A percentile compares a stretch with the other conserved stretches of the same genome.
Evolutionary conservation across 2,329 filamentous ascomycete species (phyloP).

Genomic region (Trichoderma sp.): DNA sequence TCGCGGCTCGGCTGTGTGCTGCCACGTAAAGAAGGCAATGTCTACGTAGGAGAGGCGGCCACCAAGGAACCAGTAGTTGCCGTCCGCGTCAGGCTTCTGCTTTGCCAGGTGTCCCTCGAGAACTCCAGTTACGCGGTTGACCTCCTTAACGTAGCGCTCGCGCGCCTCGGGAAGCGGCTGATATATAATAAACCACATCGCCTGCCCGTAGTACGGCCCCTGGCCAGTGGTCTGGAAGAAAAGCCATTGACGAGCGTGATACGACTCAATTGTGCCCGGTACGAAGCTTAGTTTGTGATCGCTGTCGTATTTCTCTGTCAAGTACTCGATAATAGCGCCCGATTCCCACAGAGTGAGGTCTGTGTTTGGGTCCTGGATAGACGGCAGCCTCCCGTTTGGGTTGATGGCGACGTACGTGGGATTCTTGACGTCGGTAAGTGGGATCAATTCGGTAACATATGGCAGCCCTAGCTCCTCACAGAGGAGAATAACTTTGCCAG

Average conservation of each 20-base stretch:
- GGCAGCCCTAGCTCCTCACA: slow-evolving; percentile 38
- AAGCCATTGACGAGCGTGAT: slow-evolving; percentile 34
- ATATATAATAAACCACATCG: slow-evolving; percentile 29
- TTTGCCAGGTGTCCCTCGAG: slow-evolving; percentile 4
- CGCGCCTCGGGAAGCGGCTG: slow-evolving; percentile 3
- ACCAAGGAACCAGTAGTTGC: slow-evolving; percentile 1
- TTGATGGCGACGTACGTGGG: slow-evolving; percentile 32
- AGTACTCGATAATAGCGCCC: slow-evolving; percentile 32
- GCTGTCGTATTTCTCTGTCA: slow-evolving; percentile 31
- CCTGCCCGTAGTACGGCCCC: slow-evolving; percentile 39
- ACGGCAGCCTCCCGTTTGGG: slow-evolving; percentile 36
- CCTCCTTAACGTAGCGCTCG: slow-evolving; percentile 1
- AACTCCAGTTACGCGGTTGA: slow-evolving; percentile 7
- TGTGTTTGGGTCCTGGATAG: slow-evolving; percentile 37
- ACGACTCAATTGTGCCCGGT: slow-evolving; percentile 29
- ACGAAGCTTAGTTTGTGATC: slow-evolving; percentile 27
- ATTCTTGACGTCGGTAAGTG: slow-evolving; percentile 24
- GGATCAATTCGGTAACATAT: slow-evolving; percentile 30
- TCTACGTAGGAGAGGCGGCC: slow-evolving; percentile 5
- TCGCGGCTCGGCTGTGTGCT: slow-evolving; percentile 7
- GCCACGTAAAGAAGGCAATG: slow-evolving; percentile 11
- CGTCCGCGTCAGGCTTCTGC: slow-evolving; percentile 3
- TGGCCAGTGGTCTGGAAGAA: slow-evolving; percentile 40
- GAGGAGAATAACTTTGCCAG: slow-evolving; percentile 33
- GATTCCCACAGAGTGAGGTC: slow-evolving; percentile 27